phyloP scores from a whole-genome alignment of 2,329 filamentous ascomycete species.

The Aspergillus sp. region DNA sequence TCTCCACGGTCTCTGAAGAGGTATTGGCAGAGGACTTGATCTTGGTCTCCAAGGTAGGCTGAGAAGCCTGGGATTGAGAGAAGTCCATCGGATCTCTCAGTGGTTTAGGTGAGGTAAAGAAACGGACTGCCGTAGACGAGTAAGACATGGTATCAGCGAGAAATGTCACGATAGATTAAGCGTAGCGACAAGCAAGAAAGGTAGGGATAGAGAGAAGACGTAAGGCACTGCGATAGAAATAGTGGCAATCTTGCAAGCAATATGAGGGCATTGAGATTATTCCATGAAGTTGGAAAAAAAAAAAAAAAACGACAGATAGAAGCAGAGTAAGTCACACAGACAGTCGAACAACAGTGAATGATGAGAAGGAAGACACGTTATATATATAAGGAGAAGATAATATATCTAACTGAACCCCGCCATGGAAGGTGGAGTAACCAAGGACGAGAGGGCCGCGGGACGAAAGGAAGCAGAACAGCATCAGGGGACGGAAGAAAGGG shows the following conservation, averaged over 20 bases:
- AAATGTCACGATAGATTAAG: conserved; percentile 44
- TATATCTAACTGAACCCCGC: too few species aligned
- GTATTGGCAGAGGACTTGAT: conserved; percentile 9
- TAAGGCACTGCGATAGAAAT: conserved; percentile 86
- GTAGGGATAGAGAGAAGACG: conserved; percentile 81
- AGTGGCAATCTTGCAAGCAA: conserved; percentile 82
- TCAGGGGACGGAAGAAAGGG: too few species aligned
- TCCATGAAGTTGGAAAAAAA: conserved; percentile 28
- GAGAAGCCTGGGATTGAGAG: conserved; percentile 16
- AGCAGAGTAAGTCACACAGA: neutral
- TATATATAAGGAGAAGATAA: too few species aligned
- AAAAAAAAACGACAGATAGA: conserved; percentile 2
- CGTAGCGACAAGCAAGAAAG: conserved; percentile 69
- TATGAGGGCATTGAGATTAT: conserved; percentile 66
- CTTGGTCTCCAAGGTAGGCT: conserved; percentile 19
- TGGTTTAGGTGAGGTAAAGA: conserved; percentile 67
- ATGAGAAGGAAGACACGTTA: too few species aligned
- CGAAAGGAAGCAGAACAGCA: neutral
- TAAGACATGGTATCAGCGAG: conserved; percentile 55
- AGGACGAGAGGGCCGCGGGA: too few species aligned
- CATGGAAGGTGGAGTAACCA: too few species aligned
- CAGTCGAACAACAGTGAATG: too few species aligned
- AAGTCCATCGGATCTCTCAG: conserved; percentile 63
- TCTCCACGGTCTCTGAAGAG: conserved; percentile 14
- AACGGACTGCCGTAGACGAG: conserved; percentile 61